phyloP scores from a whole-genome alignment of 371 early-diverging fungal genomes.

The Syncephalastrum sp. region DNA sequence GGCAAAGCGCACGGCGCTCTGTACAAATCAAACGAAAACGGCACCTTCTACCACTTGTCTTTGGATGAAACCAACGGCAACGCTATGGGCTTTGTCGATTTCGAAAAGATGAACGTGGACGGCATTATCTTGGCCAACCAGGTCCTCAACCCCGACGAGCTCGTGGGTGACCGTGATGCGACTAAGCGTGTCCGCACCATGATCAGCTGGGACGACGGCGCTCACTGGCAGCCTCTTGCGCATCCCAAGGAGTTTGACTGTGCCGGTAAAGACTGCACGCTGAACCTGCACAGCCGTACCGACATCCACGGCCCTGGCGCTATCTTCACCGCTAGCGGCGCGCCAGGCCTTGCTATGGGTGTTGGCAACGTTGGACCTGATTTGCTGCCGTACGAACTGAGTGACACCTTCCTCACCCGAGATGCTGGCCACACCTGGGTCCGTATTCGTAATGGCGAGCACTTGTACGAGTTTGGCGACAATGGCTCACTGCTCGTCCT shows the following conservation, averaged over 20 bases:
- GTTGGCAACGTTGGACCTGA: constrained; percentile 84
- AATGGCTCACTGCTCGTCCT: constrained; percentile 74
- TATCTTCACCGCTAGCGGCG: constrained; percentile 68
- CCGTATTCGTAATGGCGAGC: constrained; percentile 55
- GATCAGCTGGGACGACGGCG: constrained; percentile 89
- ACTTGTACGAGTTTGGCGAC: constrained; percentile 80
- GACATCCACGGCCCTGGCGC: constrained; percentile 63
- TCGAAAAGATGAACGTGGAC: constrained; percentile 84
- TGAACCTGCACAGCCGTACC: constrained; percentile 78
- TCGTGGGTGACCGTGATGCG: constrained; percentile 48
- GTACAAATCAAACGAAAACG: constrained; percentile 82
- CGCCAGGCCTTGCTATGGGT: constrained; percentile 87
- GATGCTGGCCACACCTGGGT: constrained; percentile 83
- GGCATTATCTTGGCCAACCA: constrained; percentile 89
- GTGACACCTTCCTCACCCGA: constrained; percentile 78
- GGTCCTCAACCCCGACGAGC: constrained; percentile 70
- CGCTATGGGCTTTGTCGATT: constrained; percentile 75
- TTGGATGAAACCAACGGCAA: constrained; percentile 82
- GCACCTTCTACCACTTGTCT: constrained; percentile 71
- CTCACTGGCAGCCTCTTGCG: constrained; percentile 65
- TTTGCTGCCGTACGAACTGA: constrained; percentile 57
- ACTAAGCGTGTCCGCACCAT: constrained; percentile 68
- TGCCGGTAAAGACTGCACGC: constrained; percentile 51
- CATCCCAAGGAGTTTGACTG: constrained; percentile 66
- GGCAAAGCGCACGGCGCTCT: constrained; percentile 77